Evolutionary conservation across 2,329 filamentous ascomycete species (phyloP).

Genomic region (Ceratocystis cacaofunesta): DNA sequence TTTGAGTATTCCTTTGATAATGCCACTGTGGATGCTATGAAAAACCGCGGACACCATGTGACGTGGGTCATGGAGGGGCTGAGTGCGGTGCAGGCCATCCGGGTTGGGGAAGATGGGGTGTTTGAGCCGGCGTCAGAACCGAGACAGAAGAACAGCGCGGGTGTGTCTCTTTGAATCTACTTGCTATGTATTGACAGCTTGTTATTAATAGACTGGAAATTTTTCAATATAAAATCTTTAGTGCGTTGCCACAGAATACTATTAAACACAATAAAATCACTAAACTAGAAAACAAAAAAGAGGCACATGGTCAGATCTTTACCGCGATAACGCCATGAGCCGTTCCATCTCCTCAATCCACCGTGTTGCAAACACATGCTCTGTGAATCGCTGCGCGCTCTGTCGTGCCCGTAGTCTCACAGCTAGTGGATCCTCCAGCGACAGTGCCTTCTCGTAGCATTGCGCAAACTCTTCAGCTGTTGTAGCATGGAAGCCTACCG

Average conservation of each 20-base stretch:
- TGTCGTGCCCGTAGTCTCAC: slow-evolving; percentile 62
- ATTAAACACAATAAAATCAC: not conserved
- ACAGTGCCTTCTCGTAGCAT: slow-evolving; percentile 64
- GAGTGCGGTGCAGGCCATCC: slow-evolving; percentile 59
- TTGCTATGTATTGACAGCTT: too few species aligned
- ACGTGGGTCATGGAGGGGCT: slow-evolving; percentile 48
- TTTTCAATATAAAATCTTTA: not conserved
- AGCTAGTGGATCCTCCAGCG: slow-evolving; percentile 53
- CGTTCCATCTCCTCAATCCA: slow-evolving; percentile 65
- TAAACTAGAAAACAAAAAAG: not conserved
- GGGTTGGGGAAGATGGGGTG: slow-evolving; percentile 43
- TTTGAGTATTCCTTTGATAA: slow-evolving; percentile 60
- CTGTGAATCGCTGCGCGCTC: slow-evolving; percentile 74
- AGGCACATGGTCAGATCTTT: not conserved
- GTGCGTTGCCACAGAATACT: slow-evolving; percentile 5
- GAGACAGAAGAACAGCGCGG: slow-evolving; percentile 56
- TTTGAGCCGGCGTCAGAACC: slow-evolving; percentile 71
- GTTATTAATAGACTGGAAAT: too few species aligned
- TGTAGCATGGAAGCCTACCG: slow-evolving; percentile 74
- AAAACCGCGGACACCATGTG: slow-evolving; percentile 52
- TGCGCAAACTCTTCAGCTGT: slow-evolving; percentile 65
- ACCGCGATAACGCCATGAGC: slow-evolving; percentile 40
- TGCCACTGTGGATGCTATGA: slow-evolving; percentile 47
- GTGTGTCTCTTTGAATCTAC: slow-evolving; percentile 32
- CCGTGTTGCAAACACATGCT: slow-evolving; percentile 64